Percentiles rank a stretch among this genome's conserved stretches.
These are phyloP conservation scores for Ascochyta clinopodiicola DNA, from an alignment of 2,329 filamentous ascomycete genomes.

Conservation along the genomic window DNA sequence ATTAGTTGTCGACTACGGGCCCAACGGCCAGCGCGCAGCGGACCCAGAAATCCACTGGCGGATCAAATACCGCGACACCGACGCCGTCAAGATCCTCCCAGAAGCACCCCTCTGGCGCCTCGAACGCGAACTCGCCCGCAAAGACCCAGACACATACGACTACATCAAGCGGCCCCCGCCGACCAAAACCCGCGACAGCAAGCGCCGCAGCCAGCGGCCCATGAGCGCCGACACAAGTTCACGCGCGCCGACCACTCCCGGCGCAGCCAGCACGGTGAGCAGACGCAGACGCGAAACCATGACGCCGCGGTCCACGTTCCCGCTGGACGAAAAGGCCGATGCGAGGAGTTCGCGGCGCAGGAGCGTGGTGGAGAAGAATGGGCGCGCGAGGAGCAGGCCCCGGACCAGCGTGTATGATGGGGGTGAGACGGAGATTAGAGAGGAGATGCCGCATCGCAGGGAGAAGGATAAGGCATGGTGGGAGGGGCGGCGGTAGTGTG, in stretches of 20 bases:
- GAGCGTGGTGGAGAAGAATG: constrained; percentile 18
- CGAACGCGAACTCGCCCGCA: constrained; percentile 52
- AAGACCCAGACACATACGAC: constrained; percentile 52
- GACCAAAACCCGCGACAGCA: constrained; percentile 28
- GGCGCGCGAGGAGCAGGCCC: constrained; percentile 25
- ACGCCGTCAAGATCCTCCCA: constrained; percentile 50
- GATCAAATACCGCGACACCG: constrained; percentile 43
- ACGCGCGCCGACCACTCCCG: constrained; percentile 1
- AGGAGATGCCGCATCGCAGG: constrained; percentile 43
- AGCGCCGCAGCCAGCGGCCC: constrained; percentile 20
- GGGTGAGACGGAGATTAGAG: constrained; percentile 41
- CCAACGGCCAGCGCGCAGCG: constrained; percentile 31
- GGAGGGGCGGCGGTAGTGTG: constrained; percentile 30
- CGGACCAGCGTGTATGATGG: constrained; percentile 37
- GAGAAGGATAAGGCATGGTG: constrained; percentile 46
- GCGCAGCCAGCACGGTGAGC: constrained; percentile 11
- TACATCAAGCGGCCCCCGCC: constrained; percentile 47
- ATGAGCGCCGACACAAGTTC: constrained; percentile 26
- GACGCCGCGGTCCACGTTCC: constrained; percentile 31
- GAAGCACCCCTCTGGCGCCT: constrained; percentile 55
- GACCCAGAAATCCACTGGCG: constrained; percentile 55
- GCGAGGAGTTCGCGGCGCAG: constrained; percentile 5
- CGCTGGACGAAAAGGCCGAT: constrained; percentile 21
- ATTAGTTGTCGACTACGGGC: constrained; percentile 53
- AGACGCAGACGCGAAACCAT: constrained; percentile 30